Conservation (phyloP, 371 early-diverging fungal genomes). For the Haplosporangium sp. region DNA sequence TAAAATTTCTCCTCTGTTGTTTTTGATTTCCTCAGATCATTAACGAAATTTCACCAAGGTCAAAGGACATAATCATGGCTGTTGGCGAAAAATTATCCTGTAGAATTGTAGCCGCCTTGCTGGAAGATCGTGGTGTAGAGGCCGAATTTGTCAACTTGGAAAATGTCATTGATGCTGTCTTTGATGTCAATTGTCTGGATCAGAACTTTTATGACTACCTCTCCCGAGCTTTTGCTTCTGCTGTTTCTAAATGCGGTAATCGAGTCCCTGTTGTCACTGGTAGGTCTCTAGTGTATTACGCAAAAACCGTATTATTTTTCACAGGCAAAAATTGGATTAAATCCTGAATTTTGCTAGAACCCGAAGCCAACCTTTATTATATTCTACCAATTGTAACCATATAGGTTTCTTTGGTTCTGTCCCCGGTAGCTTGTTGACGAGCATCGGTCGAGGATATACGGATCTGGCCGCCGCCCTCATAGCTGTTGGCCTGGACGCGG, state of each 20-base stretch:
- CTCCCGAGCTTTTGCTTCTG: conserved; percentile 72
- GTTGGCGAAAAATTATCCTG: conserved; percentile 95
- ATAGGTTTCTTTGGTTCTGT: conserved; percentile 94
- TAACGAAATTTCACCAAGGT: conserved; percentile 95
- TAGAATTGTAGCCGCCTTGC: conserved; percentile 85
- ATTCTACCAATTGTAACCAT: no score
- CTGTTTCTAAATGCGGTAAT: conserved; percentile 72
- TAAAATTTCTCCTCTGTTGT: not conserved
- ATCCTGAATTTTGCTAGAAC: not conserved
- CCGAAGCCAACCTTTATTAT: not conserved
- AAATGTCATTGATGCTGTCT: conserved; percentile 82
- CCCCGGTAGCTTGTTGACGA: conserved; percentile 91
- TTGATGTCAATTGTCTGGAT: conserved; percentile 81
- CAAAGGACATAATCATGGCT: conserved; percentile 94
- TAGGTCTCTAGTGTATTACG: not conserved
- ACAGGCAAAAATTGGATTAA: not conserved
- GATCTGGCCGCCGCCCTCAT: conserved; percentile 96
- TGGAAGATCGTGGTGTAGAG: conserved; percentile 86
- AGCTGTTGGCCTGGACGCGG: conserved; percentile 88
- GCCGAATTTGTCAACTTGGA: conserved; percentile 89
- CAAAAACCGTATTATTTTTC: not conserved
- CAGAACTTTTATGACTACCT: conserved; percentile 95
- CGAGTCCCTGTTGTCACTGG: conserved; percentile 89
- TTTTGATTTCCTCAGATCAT: conserved; percentile 71
- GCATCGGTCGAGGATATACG: conserved; percentile 98